Percentiles rank a stretch among this genome's conserved stretches.
Evolutionary conservation across 2,329 filamentous ascomycete genomes (phyloP).

Genomic region (Diaporthe helianthi): DNA sequence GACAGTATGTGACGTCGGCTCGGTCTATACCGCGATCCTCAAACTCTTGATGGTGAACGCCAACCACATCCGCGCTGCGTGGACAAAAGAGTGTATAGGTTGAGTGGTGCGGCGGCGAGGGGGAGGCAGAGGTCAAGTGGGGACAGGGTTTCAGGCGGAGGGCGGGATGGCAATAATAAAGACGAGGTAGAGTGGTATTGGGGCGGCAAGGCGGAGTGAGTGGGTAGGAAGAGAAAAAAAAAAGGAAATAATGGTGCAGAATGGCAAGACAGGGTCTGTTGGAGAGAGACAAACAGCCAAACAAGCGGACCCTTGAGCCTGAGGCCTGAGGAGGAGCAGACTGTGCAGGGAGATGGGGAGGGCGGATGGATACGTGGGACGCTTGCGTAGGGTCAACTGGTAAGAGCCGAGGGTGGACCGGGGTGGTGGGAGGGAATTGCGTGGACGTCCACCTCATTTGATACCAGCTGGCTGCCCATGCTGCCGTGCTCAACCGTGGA

Average conservation of each 20-base stretch:
- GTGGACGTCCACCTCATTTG: conserved; percentile 27
- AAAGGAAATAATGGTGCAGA: neutral
- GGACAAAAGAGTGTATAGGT: conserved; percentile 34
- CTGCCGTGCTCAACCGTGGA: conserved; percentile 1
- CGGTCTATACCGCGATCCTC: conserved; percentile 26
- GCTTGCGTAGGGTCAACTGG: conserved; percentile 26
- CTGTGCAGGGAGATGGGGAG: conserved; percentile 25
- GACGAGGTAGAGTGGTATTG: conserved; percentile 13
- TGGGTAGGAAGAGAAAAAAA: conserved; percentile 2
- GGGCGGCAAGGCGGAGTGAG: conserved; percentile 17
- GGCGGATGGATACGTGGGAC: conserved; percentile 24
- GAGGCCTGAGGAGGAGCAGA: conserved; percentile 17
- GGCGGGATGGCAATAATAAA: conserved; percentile 19
- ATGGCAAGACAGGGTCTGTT: conserved; percentile 1
- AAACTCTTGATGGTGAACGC: neutral
- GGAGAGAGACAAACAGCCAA: conserved; percentile 9
- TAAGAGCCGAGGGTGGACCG: conserved; percentile 24
- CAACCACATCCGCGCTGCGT: conserved; percentile 19
- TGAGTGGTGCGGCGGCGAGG: conserved; percentile 22
- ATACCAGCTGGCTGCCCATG: neutral
- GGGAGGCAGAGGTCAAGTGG: neutral
- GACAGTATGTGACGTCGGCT: neutral
- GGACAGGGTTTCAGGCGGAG: conserved; percentile 2
- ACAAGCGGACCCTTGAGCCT: conserved; percentile 10
- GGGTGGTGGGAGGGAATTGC: conserved; percentile 27